phyloP scores from a whole-genome alignment of 345 rosid genomes.

The Hypericum perforatum region DNA sequence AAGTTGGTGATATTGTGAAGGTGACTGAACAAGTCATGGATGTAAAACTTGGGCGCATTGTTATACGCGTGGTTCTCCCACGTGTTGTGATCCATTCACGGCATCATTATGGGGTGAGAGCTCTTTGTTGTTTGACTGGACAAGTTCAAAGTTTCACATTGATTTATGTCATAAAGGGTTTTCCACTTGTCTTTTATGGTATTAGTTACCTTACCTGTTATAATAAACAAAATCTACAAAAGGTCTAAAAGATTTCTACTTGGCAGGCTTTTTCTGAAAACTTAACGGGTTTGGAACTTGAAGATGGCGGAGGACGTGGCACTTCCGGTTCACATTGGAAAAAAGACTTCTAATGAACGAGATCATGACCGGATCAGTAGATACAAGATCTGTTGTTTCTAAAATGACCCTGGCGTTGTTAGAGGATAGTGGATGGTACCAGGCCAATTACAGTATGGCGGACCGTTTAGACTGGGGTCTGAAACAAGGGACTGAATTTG shows the following conservation, averaged over 20 bases:
- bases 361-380: conserved; percentile 99
- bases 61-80: conserved; percentile 94
- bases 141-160: background rate
- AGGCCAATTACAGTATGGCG: conserved; percentile 96
- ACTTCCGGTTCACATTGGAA: conserved; percentile 99
- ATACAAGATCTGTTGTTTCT: conserved; percentile 93
- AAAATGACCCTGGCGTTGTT: conserved; percentile 92
- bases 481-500: conserved; percentile 89
- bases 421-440: conserved; percentile 99
- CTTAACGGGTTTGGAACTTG: conserved; percentile 94
- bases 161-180: background rate
- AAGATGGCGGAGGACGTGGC: conserved; percentile 99
- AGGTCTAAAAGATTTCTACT: conserved; percentile 3
- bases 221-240: conserved; percentile 6
- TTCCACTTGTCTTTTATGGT: conserved; percentile 3
- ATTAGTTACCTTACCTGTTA: conserved; percentile 5
- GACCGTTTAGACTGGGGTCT: conserved; percentile 97
- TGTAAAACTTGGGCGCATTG: conserved; percentile 86
- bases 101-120: conserved; percentile 86
- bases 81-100: conserved; percentile 93
- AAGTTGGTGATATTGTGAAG: conserved; percentile 83
- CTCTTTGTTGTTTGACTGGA: background rate
- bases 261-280: conserved; percentile 88
- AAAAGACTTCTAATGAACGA: conserved; percentile 98
- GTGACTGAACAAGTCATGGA: conserved; percentile 83